Evolutionary conservation across 768 basidiomycete genomes (phyloP).

Genomic region (Mycena capillaripes): DNA sequence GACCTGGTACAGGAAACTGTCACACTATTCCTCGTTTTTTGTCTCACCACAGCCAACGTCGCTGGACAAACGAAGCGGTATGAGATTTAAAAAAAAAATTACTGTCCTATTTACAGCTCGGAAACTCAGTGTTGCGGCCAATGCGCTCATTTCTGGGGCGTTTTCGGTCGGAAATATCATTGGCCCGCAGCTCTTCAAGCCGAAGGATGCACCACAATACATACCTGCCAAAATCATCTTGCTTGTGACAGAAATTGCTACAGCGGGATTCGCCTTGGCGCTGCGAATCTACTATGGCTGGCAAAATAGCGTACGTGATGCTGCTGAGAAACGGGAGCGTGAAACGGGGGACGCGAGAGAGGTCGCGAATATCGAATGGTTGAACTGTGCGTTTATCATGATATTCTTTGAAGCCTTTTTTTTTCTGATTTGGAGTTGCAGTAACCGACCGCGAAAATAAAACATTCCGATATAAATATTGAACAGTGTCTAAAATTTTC

Average conservation of each 20-base stretch:
- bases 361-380: constrained; percentile 25
- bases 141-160: constrained; percentile 33
- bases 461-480: constrained; percentile 27
- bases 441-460: constrained; percentile 27
- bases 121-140: constrained; percentile 27
- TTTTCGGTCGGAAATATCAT: constrained; percentile 35
- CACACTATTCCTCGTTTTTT: constrained; percentile 31
- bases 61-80: constrained; percentile 37
- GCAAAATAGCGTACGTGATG: constrained; percentile 21
- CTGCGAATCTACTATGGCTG: constrained; percentile 31
- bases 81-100: not conserved
- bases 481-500: no score
- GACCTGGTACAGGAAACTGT: constrained; percentile 26
- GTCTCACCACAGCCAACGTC: constrained; percentile 32
- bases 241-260: constrained; percentile 20
- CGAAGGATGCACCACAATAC: constrained; percentile 34
- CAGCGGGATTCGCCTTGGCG: constrained; percentile 16
- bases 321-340: not conserved
- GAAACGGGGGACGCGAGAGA: constrained; percentile 11
- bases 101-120: not conserved
- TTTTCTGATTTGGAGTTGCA: constrained; percentile 5
- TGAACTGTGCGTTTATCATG: constrained; percentile 22
- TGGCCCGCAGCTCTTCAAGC: constrained; percentile 34
- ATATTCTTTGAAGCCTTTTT: not conserved
- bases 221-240: constrained; percentile 35